Percentiles rank a stretch among this genome's conserved stretches.
phyloP scores from a whole-genome alignment of 2,329 filamentous ascomycete species.

The Aspergillus uvarum region DNA sequence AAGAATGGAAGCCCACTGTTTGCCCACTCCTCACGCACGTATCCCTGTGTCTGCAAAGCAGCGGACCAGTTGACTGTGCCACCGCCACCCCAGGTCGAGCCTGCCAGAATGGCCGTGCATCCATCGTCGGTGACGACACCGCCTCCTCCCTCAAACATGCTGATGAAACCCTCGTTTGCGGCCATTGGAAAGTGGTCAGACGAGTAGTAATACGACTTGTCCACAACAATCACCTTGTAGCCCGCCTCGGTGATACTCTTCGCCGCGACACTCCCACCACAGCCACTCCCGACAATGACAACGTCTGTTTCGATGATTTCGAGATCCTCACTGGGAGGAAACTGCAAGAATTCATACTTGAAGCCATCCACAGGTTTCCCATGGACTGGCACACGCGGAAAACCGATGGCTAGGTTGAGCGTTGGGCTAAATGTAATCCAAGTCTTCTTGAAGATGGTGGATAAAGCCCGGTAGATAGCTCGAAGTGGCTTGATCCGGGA shows the following conservation, averaged over 20 bases:
- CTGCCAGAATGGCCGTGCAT: constrained; percentile 63
- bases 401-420: constrained; percentile 52
- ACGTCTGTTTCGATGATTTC: constrained; percentile 74
- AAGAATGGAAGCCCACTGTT: constrained; percentile 69
- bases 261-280: constrained; percentile 77
- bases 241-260: constrained; percentile 78
- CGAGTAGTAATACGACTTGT: constrained; percentile 77
- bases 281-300: constrained; percentile 82
- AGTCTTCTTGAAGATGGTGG: constrained; percentile 50
- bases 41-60: constrained; percentile 67
- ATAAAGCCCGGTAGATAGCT: constrained; percentile 50
- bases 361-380: constrained; percentile 53
- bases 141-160: constrained; percentile 71
- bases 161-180: constrained; percentile 57
- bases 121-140: constrained; percentile 57
- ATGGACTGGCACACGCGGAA: constrained; percentile 56
- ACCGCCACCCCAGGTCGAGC: constrained; percentile 78
- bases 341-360: constrained; percentile 58
- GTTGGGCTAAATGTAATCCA: constrained; percentile 56
- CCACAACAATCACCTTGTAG: constrained; percentile 73
- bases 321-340: constrained; percentile 53
- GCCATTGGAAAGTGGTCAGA: constrained; percentile 73
- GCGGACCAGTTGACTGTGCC: constrained; percentile 85
- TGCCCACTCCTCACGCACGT: constrained; percentile 80
- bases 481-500: constrained; percentile 56